Percentiles rank a stretch among this genome's conserved stretches.
These are phyloP conservation scores for Melanomma pulvis-pyrius DNA, from an alignment of 495 filamentous ascomycete genomes.

Conservation along the genomic window DNA sequence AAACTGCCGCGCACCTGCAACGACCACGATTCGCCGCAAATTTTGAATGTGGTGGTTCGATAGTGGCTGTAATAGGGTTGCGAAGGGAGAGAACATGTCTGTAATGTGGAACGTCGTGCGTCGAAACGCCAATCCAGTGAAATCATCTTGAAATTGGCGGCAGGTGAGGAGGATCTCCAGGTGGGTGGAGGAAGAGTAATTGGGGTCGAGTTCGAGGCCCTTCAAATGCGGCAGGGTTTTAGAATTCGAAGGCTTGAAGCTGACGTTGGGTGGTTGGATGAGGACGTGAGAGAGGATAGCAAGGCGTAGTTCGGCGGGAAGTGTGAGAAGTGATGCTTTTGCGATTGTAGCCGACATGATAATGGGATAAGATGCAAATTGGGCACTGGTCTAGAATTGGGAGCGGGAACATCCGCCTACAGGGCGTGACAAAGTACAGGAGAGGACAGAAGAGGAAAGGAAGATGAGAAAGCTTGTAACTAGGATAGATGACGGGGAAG, in stretches of 20 bases:
- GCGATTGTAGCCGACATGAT: background rate
- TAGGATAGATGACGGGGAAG: too few relatives aligned
- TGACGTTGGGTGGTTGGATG: constrained; percentile 2
- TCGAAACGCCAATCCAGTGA: constrained; percentile 31
- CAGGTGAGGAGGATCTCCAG: constrained; percentile 38
- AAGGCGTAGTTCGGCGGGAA: constrained; percentile 41
- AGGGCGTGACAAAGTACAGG: too few relatives aligned
- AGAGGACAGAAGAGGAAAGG: too few relatives aligned
- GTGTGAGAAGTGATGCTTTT: background rate
- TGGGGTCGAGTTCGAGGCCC: constrained; percentile 31
- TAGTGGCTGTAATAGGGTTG: constrained; percentile 22
- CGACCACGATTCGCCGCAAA: constrained; percentile 37
- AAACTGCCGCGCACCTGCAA: constrained; percentile 38
- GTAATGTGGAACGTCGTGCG: constrained; percentile 35
- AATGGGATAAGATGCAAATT: background rate
- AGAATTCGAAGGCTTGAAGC: constrained; percentile 16
- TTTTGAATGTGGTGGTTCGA: constrained; percentile 28
- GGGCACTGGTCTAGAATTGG: too few relatives aligned
- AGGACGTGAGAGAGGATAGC: constrained; percentile 37
- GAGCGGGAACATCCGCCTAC: too few relatives aligned
- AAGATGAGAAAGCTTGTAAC: too few relatives aligned
- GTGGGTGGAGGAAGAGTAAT: constrained; percentile 24
- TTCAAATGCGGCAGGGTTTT: background rate
- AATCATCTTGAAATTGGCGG: constrained; percentile 40
- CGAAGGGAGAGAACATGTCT: constrained; percentile 35